A percentile compares a stretch with the other conserved stretches of the same genome.
phyloP scores from a whole-genome alignment of 2,329 filamentous ascomycete species.

The Fusarium pininemorale region DNA sequence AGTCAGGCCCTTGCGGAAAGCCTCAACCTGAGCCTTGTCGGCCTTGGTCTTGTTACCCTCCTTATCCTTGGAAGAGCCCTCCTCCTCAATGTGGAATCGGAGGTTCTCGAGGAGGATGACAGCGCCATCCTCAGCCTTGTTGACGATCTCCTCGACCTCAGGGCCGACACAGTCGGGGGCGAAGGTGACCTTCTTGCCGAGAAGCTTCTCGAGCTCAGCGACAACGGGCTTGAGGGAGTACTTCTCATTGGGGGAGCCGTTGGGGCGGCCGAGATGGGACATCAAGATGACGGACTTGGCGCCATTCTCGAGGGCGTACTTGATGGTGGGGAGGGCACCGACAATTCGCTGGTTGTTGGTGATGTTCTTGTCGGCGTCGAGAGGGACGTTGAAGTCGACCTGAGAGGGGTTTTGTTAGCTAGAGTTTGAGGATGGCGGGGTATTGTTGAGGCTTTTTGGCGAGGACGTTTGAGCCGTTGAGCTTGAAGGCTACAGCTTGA shows the following conservation, averaged over 20 bases:
- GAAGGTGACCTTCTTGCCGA: constrained; percentile 86
- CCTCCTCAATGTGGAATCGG: constrained; percentile 97
- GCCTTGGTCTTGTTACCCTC: constrained; percentile 98
- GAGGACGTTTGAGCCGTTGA: not conserved
- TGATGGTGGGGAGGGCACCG: constrained; percentile 94
- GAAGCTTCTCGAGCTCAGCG: constrained; percentile 88
- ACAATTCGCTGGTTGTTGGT: constrained; percentile 99
- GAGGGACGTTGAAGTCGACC: constrained; percentile 99
- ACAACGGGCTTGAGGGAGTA: constrained; percentile 95
- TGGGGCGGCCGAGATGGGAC: constrained; percentile 97
- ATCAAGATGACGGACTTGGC: constrained; percentile 95
- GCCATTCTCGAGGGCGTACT: constrained; percentile 88
- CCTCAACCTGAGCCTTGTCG: constrained; percentile 88
- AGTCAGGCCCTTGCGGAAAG: constrained; percentile 95
- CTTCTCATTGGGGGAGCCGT: constrained; percentile 89
- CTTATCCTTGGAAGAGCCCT: constrained; percentile 92
- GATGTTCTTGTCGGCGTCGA: constrained; percentile 90
- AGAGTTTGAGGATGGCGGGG: constrained; percentile 2
- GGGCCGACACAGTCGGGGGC: constrained; percentile 89
- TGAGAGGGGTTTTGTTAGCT: constrained; percentile 51
- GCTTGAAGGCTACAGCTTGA: not conserved
- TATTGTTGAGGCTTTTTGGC: constrained; percentile 8
- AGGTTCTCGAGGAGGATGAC: constrained; percentile 96
- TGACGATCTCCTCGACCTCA: constrained; percentile 89
- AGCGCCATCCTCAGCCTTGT: constrained; percentile 80